phyloP scores from a whole-genome alignment of 345 rosid species.

The Luvunga scandens region DNA sequence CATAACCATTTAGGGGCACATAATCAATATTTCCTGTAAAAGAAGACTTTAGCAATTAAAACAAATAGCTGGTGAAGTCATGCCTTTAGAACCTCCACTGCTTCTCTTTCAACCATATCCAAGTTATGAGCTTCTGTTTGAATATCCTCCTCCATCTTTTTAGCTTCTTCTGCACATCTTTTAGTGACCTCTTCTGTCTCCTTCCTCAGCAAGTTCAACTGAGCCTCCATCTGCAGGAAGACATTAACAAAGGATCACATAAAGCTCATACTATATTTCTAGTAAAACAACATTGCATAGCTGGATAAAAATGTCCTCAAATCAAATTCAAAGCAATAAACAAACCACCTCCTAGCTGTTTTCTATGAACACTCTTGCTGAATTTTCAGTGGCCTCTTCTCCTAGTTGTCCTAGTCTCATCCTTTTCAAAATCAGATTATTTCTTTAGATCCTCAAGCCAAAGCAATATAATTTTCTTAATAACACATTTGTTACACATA shows the following conservation, averaged over 20 bases:
- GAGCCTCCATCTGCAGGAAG: slow-evolving; percentile 52
- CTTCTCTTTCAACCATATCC: slow-evolving; percentile 66
- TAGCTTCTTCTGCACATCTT: slow-evolving; percentile 58
- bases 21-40: neutral
- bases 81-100: slow-evolving; percentile 64
- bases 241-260: neutral
- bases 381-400: neutral
- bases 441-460: neutral
- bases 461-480: neutral
- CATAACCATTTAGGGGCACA: neutral
- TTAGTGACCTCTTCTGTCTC: slow-evolving; percentile 46
- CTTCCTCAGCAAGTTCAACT: slow-evolving; percentile 43
- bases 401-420: neutral
- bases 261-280: neutral
- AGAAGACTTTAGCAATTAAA: neutral
- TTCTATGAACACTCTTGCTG: neutral
- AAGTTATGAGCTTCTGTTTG: slow-evolving; percentile 48
- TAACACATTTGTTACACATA: neutral
- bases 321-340: neutral
- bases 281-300: neutral
- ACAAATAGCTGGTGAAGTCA: slow-evolving; percentile 6
- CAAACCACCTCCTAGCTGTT: neutral
- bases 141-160: slow-evolving; percentile 49
- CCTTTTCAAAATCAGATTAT: neutral
- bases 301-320: neutral